Conservation (phyloP, 2,329 filamentous ascomycete genomes). For the Cercospora citrullina region DNA sequence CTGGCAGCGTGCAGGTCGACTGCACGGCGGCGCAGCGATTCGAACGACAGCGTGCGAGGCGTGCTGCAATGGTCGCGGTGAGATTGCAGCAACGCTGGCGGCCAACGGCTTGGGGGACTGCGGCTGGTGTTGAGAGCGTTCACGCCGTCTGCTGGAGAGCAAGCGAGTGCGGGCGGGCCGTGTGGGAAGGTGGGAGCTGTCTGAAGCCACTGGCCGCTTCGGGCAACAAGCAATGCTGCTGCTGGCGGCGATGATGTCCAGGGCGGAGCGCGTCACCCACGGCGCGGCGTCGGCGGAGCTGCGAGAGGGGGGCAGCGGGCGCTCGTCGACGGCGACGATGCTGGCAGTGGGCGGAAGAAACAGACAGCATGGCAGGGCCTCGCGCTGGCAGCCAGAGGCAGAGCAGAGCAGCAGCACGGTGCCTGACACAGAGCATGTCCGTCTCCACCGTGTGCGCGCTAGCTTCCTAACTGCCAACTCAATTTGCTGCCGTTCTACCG, state of each 20-base stretch:
- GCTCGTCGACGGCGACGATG: not conserved
- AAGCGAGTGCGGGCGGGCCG: constrained; percentile 4
- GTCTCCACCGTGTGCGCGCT: constrained; percentile 1
- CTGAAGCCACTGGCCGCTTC: not conserved
- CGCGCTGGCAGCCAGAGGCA: not conserved
- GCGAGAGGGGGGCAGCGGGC: not conserved
- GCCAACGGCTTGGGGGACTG: constrained; percentile 16
- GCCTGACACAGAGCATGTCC: not conserved
- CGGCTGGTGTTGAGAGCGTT: constrained; percentile 2
- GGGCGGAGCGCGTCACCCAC: not conserved
- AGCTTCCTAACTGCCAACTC: not conserved
- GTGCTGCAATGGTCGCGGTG: constrained; percentile 1
- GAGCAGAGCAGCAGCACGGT: not conserved
- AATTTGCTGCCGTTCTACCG: constrained; percentile 1
- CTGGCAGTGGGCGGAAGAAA: not conserved
- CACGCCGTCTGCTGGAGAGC: constrained; percentile 2
- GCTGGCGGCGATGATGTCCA: not conserved
- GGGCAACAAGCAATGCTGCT: not conserved
- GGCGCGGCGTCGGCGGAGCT: not conserved
- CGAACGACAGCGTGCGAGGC: not conserved
- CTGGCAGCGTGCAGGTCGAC: constrained; percentile 8
- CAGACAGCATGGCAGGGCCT: not conserved
- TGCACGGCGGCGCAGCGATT: not conserved
- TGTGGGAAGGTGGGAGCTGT: constrained; percentile 3
- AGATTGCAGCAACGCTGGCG: constrained; percentile 18